These are phyloP conservation scores for Ogataea trehalophila DNA, from an alignment of 805 yeast species.

Conservation along the genomic window DNA sequence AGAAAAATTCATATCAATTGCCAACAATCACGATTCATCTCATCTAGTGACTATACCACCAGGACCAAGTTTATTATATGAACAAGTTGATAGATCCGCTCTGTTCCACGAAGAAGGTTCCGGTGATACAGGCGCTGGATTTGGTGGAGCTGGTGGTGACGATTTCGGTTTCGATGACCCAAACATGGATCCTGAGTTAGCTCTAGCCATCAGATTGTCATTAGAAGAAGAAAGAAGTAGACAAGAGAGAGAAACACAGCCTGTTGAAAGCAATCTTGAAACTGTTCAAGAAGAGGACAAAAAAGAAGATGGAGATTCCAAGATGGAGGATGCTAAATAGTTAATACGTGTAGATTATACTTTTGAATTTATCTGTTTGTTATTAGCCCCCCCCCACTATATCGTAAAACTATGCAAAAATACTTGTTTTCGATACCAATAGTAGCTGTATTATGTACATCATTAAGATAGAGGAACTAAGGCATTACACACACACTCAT, in stretches of 20 bases:
- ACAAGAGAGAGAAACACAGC: constrained; percentile 67
- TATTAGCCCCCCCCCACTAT: too few relatives aligned
- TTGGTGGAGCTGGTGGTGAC: constrained; percentile 36
- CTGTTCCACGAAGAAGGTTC: constrained; percentile 66
- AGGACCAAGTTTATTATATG: constrained; percentile 80
- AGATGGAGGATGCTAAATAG: constrained; percentile 20
- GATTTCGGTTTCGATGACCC: constrained; percentile 75
- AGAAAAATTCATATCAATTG: constrained; percentile 70
- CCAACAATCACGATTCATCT: constrained; percentile 70
- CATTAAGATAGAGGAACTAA: too few relatives aligned
- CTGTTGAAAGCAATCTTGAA: constrained; percentile 16
- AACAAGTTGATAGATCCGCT: constrained; percentile 71
- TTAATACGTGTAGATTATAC: background rate
- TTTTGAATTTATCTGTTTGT: too few relatives aligned
- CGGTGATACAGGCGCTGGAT: constrained; percentile 37
- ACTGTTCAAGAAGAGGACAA: constrained; percentile 21
- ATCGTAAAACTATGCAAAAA: too few relatives aligned
- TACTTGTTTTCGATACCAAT: too few relatives aligned
- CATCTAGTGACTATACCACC: constrained; percentile 86
- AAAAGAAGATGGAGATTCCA: constrained; percentile 11
- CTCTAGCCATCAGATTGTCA: constrained; percentile 89
- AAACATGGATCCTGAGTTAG: constrained; percentile 93
- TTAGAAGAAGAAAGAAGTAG: constrained; percentile 92
- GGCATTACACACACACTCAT: too few relatives aligned
- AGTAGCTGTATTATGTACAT: too few relatives aligned